These are phyloP conservation scores for Colletotrichum paranaense DNA, from an alignment of 2,329 filamentous ascomycete species.

Conservation along the genomic window DNA sequence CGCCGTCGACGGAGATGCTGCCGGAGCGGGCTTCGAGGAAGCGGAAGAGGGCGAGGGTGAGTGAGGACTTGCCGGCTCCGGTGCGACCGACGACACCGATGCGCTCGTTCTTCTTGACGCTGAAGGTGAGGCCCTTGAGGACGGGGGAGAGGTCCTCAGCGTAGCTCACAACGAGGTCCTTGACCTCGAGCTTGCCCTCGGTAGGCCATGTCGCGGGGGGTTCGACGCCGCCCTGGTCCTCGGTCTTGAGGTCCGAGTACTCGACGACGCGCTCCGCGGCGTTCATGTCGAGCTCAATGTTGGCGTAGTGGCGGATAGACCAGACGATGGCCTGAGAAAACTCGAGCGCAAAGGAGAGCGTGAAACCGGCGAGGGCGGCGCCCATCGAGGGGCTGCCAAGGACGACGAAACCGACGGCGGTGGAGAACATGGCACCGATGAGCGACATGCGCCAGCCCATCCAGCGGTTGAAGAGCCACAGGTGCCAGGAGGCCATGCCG, in stretches of 20 bases:
- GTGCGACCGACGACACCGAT: slow-evolving; percentile 84
- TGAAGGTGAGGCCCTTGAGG: slow-evolving; percentile 76
- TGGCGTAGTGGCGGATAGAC: slow-evolving; percentile 75
- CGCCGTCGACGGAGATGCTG: slow-evolving; percentile 75
- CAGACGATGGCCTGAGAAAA: slow-evolving; percentile 74
- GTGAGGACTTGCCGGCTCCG: slow-evolving; percentile 80
- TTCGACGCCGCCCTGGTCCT: slow-evolving; percentile 69
- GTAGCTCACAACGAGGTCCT: slow-evolving; percentile 78
- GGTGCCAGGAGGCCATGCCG: slow-evolving; percentile 72
- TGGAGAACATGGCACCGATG: slow-evolving; percentile 76
- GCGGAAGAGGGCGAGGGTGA: slow-evolving; percentile 81
- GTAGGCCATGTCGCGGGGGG: slow-evolving; percentile 81
- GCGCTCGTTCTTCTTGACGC: slow-evolving; percentile 73
- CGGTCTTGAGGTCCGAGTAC: slow-evolving; percentile 76
- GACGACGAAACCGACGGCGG: slow-evolving; percentile 73
- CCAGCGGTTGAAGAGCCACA: slow-evolving; percentile 82
- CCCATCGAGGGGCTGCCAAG: slow-evolving; percentile 71
- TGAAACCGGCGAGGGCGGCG: slow-evolving; percentile 79
- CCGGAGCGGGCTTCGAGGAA: slow-evolving; percentile 78
- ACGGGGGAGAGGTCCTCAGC: slow-evolving; percentile 78
- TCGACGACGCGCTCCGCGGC: slow-evolving; percentile 81
- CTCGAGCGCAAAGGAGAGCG: slow-evolving; percentile 77
- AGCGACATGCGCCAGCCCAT: slow-evolving; percentile 78
- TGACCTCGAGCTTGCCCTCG: slow-evolving; percentile 78
- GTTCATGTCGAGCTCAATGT: slow-evolving; percentile 83